phyloP scores from a whole-genome alignment of 768 basidiomycete species.

The Rhizopogon vulgaris region DNA sequence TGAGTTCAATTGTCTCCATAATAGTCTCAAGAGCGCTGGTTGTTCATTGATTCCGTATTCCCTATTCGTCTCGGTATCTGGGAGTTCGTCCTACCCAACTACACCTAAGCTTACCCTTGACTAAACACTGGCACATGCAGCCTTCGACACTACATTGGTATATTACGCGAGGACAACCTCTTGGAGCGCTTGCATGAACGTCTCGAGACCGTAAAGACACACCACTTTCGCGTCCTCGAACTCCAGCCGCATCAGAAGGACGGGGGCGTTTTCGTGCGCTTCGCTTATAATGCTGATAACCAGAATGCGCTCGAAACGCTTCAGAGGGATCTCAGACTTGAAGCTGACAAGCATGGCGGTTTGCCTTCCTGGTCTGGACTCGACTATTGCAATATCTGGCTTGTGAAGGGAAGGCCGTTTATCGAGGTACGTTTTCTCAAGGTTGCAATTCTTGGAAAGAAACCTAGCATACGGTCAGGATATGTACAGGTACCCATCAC shows the following conservation, averaged over 20 bases:
- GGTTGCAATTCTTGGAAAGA: not conserved
- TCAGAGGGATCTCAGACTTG: conserved; percentile 39
- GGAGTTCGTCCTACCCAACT: conserved; percentile 48
- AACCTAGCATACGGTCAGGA: conserved; percentile 45
- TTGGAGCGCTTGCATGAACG: conserved; percentile 41
- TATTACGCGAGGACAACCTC: conserved; percentile 53
- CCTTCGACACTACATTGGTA: conserved; percentile 57
- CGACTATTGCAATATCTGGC: conserved; percentile 50
- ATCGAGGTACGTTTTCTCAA: conserved; percentile 49
- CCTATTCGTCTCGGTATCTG: conserved; percentile 64
- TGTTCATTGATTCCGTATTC: conserved; percentile 76
- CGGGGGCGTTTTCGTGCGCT: conserved; percentile 80
- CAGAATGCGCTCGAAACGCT: conserved; percentile 42
- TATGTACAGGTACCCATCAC: conserved; percentile 74
- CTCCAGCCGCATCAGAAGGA: conserved; percentile 70
- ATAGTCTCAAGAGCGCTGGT: conserved; percentile 42
- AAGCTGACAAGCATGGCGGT: conserved; percentile 43
- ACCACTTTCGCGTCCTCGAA: conserved; percentile 56
- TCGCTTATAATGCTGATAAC: conserved; percentile 45
- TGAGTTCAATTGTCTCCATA: conserved; percentile 1
- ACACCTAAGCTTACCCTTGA: conserved; percentile 1
- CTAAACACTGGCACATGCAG: conserved; percentile 29
- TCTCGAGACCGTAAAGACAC: conserved; percentile 45
- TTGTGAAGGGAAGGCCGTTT: conserved; percentile 78
- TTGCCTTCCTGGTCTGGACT: conserved; percentile 60